Base-by-base conservation (phyloP, 1,284 basidiomycete genomes). In the Acaromyces ingoldii region DNA sequence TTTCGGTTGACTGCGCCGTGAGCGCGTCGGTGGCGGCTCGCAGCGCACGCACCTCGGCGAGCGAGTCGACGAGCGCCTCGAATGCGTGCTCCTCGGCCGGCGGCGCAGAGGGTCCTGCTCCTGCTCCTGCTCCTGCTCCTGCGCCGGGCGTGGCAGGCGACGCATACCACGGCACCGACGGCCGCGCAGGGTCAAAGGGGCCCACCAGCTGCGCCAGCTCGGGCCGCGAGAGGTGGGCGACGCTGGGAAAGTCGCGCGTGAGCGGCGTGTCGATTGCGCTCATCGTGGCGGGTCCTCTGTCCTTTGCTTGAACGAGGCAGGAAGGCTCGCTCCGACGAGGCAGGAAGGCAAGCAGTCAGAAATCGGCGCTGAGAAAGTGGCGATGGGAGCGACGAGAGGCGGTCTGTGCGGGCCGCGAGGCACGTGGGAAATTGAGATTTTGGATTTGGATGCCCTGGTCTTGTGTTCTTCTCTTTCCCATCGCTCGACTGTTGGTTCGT, bases 1-100 rank as follows among this genome's bases (percentile, higher is more conserved):
- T 67, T 26, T 48, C 22, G 49, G 70, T 67, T 41, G 60, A 62
- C 9, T 36, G 17, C 28, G 57, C 51, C 1, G 70, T 43, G 4
- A 71, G 61, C 21, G 41, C 53, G 21, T 53, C 53, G 31, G 70
- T 62, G 15, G 56, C 37, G 9, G 42, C 49, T 51, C 62, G 60
- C 36, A 65, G 46, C 1, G 39, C 37, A 10, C 57, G 53, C 0
- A 67, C 63, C 34, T 63, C 53, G 1, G 69, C 62, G 0, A 66
- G 57, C 0, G 41, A 45, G 39, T 66, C 57, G 33, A 71, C 47
- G 38, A 66, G 55, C 3, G 69, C 70, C 33, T 67, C 68, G 31
- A 70, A 25, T 13, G 15, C 19, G 31, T 19, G 17, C 17, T 36
- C 48, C 33, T 37, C 46, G 17, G 4, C 36, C 31, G 36, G 48